Conservation (phyloP, 257 asterid genomes). For the Coffea eugenioides region DNA sequence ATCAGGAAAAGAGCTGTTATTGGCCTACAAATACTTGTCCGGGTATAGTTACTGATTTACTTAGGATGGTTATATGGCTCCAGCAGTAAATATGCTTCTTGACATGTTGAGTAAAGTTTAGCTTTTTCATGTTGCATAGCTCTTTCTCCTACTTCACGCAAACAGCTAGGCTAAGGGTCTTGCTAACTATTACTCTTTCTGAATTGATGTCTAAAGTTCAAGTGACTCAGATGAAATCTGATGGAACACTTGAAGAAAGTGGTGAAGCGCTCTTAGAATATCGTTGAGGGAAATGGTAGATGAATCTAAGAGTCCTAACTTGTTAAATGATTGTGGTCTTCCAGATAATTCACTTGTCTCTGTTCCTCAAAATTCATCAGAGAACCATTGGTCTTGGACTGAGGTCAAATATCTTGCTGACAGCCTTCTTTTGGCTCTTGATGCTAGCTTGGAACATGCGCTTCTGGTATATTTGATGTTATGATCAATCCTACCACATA, state of each 20-base stretch:
- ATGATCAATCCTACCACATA: slow-evolving; percentile 14
- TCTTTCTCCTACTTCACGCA: slow-evolving; percentile 79
- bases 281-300: slow-evolving; percentile 86
- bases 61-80: slow-evolving; percentile 16
- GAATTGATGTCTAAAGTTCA: slow-evolving; percentile 99
- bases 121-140: slow-evolving; percentile 53
- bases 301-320: slow-evolving; percentile 57
- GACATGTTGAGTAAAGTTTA: slow-evolving; percentile 20
- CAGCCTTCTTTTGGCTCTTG: slow-evolving; percentile 91
- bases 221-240: slow-evolving; percentile 92
- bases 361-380: slow-evolving; percentile 43
- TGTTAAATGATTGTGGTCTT: slow-evolving; percentile 70
- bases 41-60: slow-evolving; percentile 45
- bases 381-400: slow-evolving; percentile 79
- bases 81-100: slow-evolving; percentile 10
- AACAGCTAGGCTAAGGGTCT: slow-evolving; percentile 84
- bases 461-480: slow-evolving; percentile 62
- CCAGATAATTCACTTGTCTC: slow-evolving; percentile 62
- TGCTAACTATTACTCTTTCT: slow-evolving; percentile 88
- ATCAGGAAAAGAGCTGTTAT: slow-evolving; percentile 83
- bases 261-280: slow-evolving; percentile 88
- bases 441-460: slow-evolving; percentile 97
- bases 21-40: slow-evolving; percentile 94
- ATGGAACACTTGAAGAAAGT: slow-evolving; percentile 92
- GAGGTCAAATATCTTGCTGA: slow-evolving; percentile 74